Evolutionary conservation across 805 yeast species (phyloP), one percentile per base, ranked within the genome.

Genomic region (Yamadazyma endophytica): DNA sequence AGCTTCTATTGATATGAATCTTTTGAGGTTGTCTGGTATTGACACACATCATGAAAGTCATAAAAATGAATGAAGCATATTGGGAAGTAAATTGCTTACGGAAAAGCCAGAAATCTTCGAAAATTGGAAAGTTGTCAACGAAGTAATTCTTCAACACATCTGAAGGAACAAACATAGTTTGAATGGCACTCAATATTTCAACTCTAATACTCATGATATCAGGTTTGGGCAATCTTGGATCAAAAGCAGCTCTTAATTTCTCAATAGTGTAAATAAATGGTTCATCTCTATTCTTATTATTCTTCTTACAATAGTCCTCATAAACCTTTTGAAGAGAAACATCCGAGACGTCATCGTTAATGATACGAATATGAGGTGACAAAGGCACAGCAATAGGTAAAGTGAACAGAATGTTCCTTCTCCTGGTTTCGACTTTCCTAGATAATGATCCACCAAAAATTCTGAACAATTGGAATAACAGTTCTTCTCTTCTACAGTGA

Each of bases 101-200:
- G 79, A 94, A 92, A 31, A 90, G 61, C 98, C 98, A 92, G 68
- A 90, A 92, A 49, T 90, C 97, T 56, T 84, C 96, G 54, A 82
- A 94, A 36, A 78, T 73, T 9, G 81, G 71, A 56, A 79, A 92
- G 24, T 79, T 62, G 5, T 68, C 70, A 34, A 80, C 55, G 51
- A 88, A 92, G 54, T 84, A 82, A 43, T 84, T 84, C 49, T 79
- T 79, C 66, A 90, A 66, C 20, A 90, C 82, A 4, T 85, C 80
- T 15, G 82, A 72, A 21, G 98, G 97, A 32, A 89, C 90, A 57
- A 85, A 71, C 49, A 82, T 64, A 1, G 95, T 73, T 58, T 92
- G 97, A 40, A 90, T 85, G 3, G 96, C 88, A 43, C 87, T 77
- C 53, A 92, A 68, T 32, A 94, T 89, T 57, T 92, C 98, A 44